Percentiles rank a stretch among this genome's conserved stretches.
Evolutionary conservation across 2,329 filamentous ascomycete species (phyloP).

Genomic region (Paracorniculantispora psalliotae): DNA sequence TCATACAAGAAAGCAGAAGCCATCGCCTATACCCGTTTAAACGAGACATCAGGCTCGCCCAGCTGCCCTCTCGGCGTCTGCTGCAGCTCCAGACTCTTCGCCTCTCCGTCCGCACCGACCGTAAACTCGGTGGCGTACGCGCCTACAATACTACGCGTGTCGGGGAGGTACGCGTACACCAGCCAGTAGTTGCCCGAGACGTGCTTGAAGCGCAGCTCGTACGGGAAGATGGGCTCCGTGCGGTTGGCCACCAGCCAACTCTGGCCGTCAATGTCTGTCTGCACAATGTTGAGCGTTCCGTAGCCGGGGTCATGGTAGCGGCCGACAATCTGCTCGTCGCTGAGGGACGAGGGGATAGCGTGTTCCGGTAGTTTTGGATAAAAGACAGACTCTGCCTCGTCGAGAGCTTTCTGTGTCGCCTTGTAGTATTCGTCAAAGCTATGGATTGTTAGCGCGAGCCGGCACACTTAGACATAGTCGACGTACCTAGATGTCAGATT

Average conservation of each 20-base stretch:
- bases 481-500: conserved; percentile 4
- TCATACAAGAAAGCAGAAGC: neutral
- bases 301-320: conserved; percentile 11
- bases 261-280: neutral
- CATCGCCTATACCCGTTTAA: neutral
- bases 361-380: conserved; percentile 10
- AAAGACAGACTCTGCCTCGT: neutral
- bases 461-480: neutral
- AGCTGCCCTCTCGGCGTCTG: neutral
- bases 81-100: neutral
- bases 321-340: conserved; percentile 2
- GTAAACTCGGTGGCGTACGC: neutral
- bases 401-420: neutral
- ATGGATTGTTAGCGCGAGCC: neutral
- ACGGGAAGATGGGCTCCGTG: neutral
- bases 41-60: neutral
- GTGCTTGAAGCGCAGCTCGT: conserved; percentile 7
- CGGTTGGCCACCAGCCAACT: conserved; percentile 8
- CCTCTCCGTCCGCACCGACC: neutral
- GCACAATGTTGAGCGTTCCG: neutral
- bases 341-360: neutral
- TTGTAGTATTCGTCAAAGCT: neutral
- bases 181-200: conserved; percentile 11
- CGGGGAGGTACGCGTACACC: neutral
- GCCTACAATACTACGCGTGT: neutral